Base-by-base conservation (phyloP, 2,329 filamentous ascomycete species). In the Botrytis galanthina region DNA sequence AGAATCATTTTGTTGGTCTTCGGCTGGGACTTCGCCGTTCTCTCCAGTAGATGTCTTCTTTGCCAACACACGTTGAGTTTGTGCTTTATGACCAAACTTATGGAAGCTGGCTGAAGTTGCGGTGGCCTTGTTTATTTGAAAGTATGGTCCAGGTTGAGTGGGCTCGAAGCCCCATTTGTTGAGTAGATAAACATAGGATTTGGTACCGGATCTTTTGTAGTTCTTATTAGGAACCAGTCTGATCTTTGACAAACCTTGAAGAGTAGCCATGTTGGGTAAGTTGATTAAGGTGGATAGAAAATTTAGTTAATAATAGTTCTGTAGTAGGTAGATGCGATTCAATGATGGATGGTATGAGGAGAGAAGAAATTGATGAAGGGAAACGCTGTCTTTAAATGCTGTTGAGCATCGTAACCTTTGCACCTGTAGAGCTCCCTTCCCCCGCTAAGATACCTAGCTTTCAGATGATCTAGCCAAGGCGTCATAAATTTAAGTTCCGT, bases 1-100 rank as follows among this genome's bases (percentile, higher is more conserved):
- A 9, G 87, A 83, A 75, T 93, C 91, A 77, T 92, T 91, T 81
- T 93, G 89, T 71, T 89, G 85, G 79, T 93, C 91, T 37, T 91
- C 86, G 9, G 88, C 87, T 9, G 85, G 83, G 42, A 91, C 87
- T 57, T 87, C 82, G 3, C 85, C 85, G n/a, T 81, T 78, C 60
- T 85, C 75, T 81, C 81, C 20, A 70, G 72, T 77, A 29, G 74
- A 74, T 22, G 51, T 67, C 80, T 83, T 83, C 80, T 85, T 85
- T 80, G 82, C 82, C 37, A 91, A 82, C n/a, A 84, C 81, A 75
- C 84, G 83, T 64, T 84, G 82, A 73, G 85, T 80, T 62, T 82
- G 84, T 32, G 84, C 81, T 57, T 83, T 85, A n/a, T 87, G 86
- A 39, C 87, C 86, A 69, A 82, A 81, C 20, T 85, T 83, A 73